phyloP scores from a whole-genome alignment of 805 yeast species.

The Komagataella pseudopastoris region DNA sequence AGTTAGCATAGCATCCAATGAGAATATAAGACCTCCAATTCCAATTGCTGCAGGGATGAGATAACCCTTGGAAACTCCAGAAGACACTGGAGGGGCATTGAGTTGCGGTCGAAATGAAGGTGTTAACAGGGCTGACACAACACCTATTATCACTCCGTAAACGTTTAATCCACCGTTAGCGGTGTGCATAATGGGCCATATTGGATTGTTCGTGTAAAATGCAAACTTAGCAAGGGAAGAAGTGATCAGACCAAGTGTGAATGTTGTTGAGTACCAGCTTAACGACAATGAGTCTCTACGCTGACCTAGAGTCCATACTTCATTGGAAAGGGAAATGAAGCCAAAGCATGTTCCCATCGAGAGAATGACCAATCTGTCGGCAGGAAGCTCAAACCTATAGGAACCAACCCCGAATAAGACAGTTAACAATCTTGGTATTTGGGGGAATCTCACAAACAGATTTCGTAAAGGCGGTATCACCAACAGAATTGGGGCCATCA shows the following conservation, averaged over 20 bases:
- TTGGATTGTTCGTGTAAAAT: conserved; percentile 77
- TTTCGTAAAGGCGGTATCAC: conserved; percentile 18
- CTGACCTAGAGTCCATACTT: conserved; percentile 27
- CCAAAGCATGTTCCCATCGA: conserved; percentile 58
- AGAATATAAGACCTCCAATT: conserved; percentile 64
- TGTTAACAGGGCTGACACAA: conserved; percentile 51
- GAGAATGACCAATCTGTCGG: conserved; percentile 47
- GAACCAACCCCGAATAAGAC: conserved; percentile 66
- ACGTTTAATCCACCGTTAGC: conserved; percentile 79
- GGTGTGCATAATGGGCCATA: conserved; percentile 89
- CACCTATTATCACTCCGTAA: conserved; percentile 52
- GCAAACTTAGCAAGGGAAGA: conserved; percentile 68
- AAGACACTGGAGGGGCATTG: conserved; percentile 7
- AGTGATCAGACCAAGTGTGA: conserved; percentile 56
- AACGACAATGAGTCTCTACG: conserved; percentile 4
- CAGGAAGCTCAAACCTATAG: conserved; percentile 56
- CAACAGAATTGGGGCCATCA: conserved; percentile 46
- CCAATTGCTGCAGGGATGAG: conserved; percentile 45
- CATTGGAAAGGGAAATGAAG: conserved; percentile 42
- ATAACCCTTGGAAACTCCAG: conserved; percentile 20
- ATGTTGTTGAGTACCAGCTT: conserved; percentile 38
- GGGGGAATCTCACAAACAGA: conserved; percentile 31
- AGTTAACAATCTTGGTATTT: conserved; percentile 36
- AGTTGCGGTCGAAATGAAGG: conserved; percentile 15
- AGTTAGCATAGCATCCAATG: conserved; percentile 58